A percentile compares a stretch with the other conserved stretches of the same genome.
phyloP scores from a whole-genome alignment of 139 green algal genomes.

The Haematococcus sp. region DNA sequence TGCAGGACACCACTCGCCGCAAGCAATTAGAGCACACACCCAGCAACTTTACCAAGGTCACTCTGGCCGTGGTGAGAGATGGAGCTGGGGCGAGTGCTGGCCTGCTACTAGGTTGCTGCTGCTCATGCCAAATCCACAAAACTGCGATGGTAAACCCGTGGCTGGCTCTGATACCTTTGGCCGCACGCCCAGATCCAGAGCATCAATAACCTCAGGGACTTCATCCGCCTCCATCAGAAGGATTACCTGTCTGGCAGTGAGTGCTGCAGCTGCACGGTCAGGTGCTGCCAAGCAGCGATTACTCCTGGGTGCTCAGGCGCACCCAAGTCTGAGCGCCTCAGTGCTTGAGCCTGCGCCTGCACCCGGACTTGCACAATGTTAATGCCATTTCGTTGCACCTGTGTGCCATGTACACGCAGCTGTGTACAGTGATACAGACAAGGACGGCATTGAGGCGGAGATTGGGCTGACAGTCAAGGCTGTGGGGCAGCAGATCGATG shows the following conservation, averaged over 20 bases:
- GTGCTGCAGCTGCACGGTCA: neutral
- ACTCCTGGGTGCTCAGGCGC: too few species aligned
- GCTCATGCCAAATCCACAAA: neutral
- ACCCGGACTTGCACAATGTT: too few species aligned
- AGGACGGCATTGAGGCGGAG: constrained; percentile 17
- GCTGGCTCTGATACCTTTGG: neutral
- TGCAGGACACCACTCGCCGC: too few species aligned
- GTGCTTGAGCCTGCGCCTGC: too few species aligned
- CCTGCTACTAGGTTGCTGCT: neutral
- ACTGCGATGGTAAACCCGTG: too few species aligned
- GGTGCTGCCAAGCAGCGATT: too few species aligned
- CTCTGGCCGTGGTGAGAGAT: neutral
- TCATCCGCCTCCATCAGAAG: constrained; percentile 8
- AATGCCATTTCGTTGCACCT: too few species aligned
- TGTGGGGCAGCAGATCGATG: constrained; percentile 13
- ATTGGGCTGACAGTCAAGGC: constrained; percentile 12
- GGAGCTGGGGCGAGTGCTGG: too few species aligned
- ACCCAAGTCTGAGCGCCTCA: too few species aligned
- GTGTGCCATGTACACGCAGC: too few species aligned
- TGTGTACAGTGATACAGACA: constrained; percentile 7
- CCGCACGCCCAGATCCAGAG: neutral
- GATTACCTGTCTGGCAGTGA: constrained; percentile 1
- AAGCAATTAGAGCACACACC: neutral
- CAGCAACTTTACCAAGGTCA: constrained; percentile 6
- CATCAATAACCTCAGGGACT: neutral